Evolutionary conservation across 352 stramenopile species (phyloP).

Genomic region (Globisporangium megalacanthum): DNA sequence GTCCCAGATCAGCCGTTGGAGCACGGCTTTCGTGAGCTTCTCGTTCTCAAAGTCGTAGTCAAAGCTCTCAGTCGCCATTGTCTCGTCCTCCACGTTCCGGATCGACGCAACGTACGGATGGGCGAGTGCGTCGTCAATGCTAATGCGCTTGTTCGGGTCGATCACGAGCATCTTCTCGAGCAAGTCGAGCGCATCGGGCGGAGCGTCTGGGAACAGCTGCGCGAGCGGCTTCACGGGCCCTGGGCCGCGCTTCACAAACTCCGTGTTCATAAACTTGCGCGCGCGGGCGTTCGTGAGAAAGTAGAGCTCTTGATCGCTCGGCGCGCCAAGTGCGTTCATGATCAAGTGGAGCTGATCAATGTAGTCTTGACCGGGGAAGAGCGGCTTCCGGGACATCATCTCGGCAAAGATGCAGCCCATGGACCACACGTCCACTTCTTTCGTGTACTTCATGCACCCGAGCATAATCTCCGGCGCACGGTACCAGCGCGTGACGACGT

Average conservation of each 20-base stretch:
- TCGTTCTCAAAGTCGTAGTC: conserved; percentile 88
- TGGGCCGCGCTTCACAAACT: conserved; percentile 67
- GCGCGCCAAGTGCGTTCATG: conserved; percentile 94
- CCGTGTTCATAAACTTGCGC: conserved; percentile 81
- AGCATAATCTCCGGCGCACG: conserved; percentile 63
- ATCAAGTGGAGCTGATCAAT: conserved; percentile 97
- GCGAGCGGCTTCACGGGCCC: conserved; percentile 59
- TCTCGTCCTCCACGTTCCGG: conserved; percentile 88
- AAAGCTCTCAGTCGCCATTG: conserved; percentile 54
- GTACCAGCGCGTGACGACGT: conserved; percentile 89
- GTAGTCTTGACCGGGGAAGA: conserved; percentile 95
- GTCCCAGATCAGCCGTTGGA: conserved; percentile 84
- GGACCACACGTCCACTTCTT: conserved; percentile 91
- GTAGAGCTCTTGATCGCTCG: conserved; percentile 91
- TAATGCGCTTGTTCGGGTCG: conserved; percentile 88
- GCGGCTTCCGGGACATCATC: conserved; percentile 95
- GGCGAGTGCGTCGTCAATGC: conserved; percentile 86
- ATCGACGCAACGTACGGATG: conserved; percentile 89
- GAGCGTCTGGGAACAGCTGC: conserved; percentile 70
- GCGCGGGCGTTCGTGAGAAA: conserved; percentile 94
- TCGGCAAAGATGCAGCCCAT: conserved; percentile 99
- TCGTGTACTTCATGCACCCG: conserved; percentile 84
- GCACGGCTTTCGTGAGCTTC: conserved; percentile 74
- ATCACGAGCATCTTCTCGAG: conserved; percentile 92
- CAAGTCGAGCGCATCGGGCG: conserved; percentile 73